Evolutionary conservation across 1,284 basidiomycete genomes (phyloP).

Genomic region (Coniferiporia weirii): DNA sequence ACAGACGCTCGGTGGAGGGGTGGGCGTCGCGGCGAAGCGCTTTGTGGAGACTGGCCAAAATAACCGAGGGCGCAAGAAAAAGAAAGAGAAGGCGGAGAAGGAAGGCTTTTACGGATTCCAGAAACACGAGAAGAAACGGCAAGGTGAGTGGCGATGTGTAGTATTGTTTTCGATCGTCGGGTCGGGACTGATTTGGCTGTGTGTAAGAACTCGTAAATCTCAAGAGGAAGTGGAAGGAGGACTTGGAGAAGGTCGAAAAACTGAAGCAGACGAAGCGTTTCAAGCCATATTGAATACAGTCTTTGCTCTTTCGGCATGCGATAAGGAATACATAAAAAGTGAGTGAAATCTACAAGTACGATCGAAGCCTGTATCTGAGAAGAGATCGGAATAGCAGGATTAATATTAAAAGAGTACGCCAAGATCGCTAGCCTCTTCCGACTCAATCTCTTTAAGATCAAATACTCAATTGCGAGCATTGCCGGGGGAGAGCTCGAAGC

Average conservation of each 20-base stretch:
- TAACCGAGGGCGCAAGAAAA: slow-evolving; percentile 48
- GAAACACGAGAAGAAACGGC: slow-evolving; percentile 78
- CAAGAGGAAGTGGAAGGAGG: slow-evolving; percentile 77
- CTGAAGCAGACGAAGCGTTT: slow-evolving; percentile 74
- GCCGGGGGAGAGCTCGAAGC: too few relatives aligned
- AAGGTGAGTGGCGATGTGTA: slow-evolving; percentile 46
- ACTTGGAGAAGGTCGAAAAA: slow-evolving; percentile 83
- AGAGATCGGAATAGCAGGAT: too few relatives aligned
- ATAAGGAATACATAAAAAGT: too few relatives aligned
- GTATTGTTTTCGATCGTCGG: background rate
- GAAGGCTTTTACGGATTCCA: slow-evolving; percentile 85
- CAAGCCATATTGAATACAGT: slow-evolving; percentile 66
- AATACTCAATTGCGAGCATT: too few relatives aligned
- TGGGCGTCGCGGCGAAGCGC: slow-evolving; percentile 69
- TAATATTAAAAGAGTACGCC: too few relatives aligned
- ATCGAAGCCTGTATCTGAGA: too few relatives aligned
- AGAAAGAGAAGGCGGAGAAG: slow-evolving; percentile 69
- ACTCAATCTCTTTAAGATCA: too few relatives aligned
- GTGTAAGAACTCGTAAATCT: slow-evolving; percentile 61
- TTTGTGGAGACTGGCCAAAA: slow-evolving; percentile 56
- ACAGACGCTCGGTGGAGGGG: slow-evolving; percentile 75
- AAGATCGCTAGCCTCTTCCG: too few relatives aligned
- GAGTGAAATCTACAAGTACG: too few relatives aligned
- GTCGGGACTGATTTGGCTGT: slow-evolving; percentile 5
- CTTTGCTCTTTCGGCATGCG: too few relatives aligned